Percentiles rank a stretch among this genome's conserved stretches.
Conservation (phyloP, 73 alveolate genomes). For the Tetrahymena malaccensis region DNA sequence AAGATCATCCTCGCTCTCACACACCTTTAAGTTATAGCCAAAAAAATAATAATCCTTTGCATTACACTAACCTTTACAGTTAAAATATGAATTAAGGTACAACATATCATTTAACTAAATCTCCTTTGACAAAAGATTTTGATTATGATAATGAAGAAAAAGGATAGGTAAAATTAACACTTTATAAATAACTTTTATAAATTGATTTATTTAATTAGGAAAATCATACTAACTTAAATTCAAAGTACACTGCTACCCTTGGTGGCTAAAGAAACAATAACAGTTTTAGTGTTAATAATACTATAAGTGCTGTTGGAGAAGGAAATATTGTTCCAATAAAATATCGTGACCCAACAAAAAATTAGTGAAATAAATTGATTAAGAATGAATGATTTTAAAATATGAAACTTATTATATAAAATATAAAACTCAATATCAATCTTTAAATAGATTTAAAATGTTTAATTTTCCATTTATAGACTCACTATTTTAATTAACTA, state of each 20-base stretch:
- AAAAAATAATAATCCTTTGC: neutral
- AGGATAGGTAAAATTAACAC: neutral
- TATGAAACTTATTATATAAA: no score
- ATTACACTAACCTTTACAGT: neutral
- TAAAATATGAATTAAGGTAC: neutral
- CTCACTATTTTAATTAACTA: no score
- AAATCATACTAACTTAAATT: neutral
- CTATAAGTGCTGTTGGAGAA: neutral
- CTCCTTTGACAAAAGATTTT: neutral
- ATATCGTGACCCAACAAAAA: neutral
- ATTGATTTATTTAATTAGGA: neutral
- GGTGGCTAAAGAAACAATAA: neutral
- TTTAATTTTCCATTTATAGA: neutral
- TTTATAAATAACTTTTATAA: neutral
- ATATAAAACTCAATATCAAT: neutral
- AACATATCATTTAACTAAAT: neutral
- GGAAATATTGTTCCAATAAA: neutral
- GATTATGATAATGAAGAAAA: neutral
- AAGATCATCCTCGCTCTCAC: neutral
- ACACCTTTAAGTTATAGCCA: neutral
- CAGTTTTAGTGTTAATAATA: neutral
- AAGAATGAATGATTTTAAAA: neutral
- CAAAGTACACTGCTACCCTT: neutral
- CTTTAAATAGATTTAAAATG: no score
- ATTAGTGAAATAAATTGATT: neutral